Conservation (phyloP, 805 yeast genomes). For the Peterozyma xylosa region DNA sequence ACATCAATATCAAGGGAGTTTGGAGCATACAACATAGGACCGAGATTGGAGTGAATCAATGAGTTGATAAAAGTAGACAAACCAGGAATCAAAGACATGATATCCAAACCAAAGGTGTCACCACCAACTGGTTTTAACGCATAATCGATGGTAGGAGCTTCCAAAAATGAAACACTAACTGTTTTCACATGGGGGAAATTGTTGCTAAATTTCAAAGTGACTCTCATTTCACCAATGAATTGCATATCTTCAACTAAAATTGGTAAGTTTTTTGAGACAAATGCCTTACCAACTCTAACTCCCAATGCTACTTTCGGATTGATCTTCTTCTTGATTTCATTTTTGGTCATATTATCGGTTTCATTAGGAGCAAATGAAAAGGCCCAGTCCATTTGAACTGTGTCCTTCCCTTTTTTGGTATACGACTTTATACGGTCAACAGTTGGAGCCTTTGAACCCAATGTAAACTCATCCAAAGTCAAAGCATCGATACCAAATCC, state of each 20-base stretch:
- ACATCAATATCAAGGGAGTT: conserved; percentile 71
- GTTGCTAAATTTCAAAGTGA: conserved; percentile 53
- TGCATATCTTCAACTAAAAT: conserved; percentile 77
- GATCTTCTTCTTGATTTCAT: conserved; percentile 59
- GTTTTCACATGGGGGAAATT: conserved; percentile 73
- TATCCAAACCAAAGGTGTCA: conserved; percentile 78
- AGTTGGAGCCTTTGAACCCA: conserved; percentile 77
- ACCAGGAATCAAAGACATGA: conserved; percentile 81
- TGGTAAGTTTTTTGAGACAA: conserved; percentile 71
- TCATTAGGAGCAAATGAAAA: conserved; percentile 78
- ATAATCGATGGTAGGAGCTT: conserved; percentile 73
- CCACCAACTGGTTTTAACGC: conserved; percentile 84
- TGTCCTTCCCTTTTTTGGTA: conserved; percentile 58
- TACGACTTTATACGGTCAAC: conserved; percentile 66
- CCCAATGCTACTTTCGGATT: conserved; percentile 80
- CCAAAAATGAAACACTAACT: conserved; percentile 66
- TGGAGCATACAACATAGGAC: conserved; percentile 79
- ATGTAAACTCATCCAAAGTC: conserved; percentile 67
- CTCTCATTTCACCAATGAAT: conserved; percentile 60
- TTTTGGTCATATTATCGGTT: conserved; percentile 76
- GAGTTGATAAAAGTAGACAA: conserved; percentile 64
- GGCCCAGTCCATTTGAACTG: conserved; percentile 79
- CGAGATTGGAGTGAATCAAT: conserved; percentile 59
- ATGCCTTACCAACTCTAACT: conserved; percentile 73
- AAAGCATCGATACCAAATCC: conserved; percentile 77